Percentiles rank a stretch among this genome's conserved stretches.
Evolutionary conservation across 1,139 yeast genomes (phyloP).

Genomic region (Hemisphaericaspora xylanilytica): DNA sequence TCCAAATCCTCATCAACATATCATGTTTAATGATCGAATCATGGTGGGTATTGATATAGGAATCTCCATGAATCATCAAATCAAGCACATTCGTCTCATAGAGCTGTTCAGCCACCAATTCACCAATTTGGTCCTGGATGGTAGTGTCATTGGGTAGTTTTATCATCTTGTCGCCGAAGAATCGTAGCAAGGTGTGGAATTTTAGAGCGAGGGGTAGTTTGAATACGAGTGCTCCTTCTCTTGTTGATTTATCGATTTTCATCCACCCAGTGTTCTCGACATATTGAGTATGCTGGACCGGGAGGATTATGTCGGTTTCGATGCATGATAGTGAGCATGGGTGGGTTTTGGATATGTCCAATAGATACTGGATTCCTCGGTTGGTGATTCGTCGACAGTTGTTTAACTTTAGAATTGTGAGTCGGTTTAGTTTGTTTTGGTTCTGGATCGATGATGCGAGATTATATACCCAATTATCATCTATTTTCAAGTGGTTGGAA

Average conservation of each 20-base stretch:
- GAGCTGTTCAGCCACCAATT: neutral
- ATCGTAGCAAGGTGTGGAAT: constrained; percentile 15
- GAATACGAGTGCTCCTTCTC: constrained; percentile 13
- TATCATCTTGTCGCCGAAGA: constrained; percentile 2
- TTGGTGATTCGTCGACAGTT: constrained; percentile 26
- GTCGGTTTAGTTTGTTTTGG: constrained; percentile 19
- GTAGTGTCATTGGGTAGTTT: neutral
- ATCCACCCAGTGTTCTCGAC: constrained; percentile 25
- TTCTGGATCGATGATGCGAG: constrained; percentile 24
- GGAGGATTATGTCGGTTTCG: constrained; percentile 18
- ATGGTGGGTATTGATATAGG: neutral
- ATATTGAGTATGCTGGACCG: neutral
- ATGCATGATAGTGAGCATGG: constrained; percentile 23
- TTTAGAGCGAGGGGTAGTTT: constrained; percentile 30
- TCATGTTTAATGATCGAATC: neutral
- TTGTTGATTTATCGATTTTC: constrained; percentile 11
- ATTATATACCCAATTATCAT: constrained; percentile 31
- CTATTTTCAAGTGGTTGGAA: constrained; percentile 26
- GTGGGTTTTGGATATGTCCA: constrained; percentile 14
- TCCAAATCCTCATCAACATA: constrained; percentile 1
- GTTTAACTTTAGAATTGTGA: constrained; percentile 24
- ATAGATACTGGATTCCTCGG: constrained; percentile 19
- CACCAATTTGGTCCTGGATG: neutral
- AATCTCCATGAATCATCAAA: neutral
- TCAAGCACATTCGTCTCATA: neutral